A percentile compares a stretch with the other conserved stretches of the same genome.
Evolutionary conservation across 306 rosid genomes (phyloP).

Genomic region (Prunus davidiana): DNA sequence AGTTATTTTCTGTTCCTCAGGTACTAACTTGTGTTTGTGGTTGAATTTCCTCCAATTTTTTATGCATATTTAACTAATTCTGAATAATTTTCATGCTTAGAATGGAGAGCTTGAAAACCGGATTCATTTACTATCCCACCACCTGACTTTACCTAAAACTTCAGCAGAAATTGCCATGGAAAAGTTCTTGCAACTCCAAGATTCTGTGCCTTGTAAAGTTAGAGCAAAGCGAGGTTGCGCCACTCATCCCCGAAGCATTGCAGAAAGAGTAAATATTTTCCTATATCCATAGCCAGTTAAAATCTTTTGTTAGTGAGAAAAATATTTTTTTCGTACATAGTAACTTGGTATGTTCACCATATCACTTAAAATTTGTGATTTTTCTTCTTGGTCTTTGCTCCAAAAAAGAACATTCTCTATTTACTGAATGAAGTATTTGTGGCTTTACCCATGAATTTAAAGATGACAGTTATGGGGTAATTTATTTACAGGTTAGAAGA

Average conservation of each 20-base stretch:
- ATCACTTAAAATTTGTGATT: too few relatives aligned
- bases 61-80: slow-evolving; percentile 4
- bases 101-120: slow-evolving; percentile 59
- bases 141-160: slow-evolving; percentile 75
- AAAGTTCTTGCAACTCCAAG: slow-evolving; percentile 74
- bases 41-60: neutral
- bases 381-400: too few relatives aligned
- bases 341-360: neutral
- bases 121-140: slow-evolving; percentile 58
- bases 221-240: slow-evolving; percentile 97
- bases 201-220: slow-evolving; percentile 88
- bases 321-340: neutral
- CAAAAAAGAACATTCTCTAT: too few relatives aligned
- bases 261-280: slow-evolving; percentile 71
- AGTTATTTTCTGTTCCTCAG: slow-evolving; percentile 54
- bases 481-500: slow-evolving; percentile 67
- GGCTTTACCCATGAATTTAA: neutral
- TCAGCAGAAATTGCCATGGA: slow-evolving; percentile 60
- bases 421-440: neutral
- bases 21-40: slow-evolving; percentile 24
- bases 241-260: slow-evolving; percentile 98
- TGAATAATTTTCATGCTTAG: slow-evolving; percentile 30
- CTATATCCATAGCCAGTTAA: neutral
- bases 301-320: neutral
- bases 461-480: neutral